phyloP scores from a whole-genome alignment of 805 yeast species.

The Kodamaea fukazawae region DNA sequence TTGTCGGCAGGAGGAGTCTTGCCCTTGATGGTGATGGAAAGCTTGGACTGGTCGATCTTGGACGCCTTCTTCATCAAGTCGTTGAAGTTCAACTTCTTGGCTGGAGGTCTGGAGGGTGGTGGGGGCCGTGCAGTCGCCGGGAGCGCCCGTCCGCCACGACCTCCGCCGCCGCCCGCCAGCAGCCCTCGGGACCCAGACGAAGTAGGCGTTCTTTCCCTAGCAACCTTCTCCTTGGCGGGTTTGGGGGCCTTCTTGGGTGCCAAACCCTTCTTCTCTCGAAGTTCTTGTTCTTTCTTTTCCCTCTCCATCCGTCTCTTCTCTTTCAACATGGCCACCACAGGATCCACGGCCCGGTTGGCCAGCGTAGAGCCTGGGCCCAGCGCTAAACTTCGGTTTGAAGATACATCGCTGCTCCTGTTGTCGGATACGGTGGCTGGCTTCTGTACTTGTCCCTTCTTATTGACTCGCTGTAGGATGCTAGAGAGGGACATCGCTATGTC shows the following conservation, averaged over 20 bases:
- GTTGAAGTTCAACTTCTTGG: constrained; percentile 54
- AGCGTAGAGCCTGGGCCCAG: background rate
- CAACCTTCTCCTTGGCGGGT: constrained; percentile 4
- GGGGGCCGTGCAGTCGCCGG: constrained; percentile 11
- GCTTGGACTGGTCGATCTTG: constrained; percentile 47
- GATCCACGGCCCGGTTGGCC: constrained; percentile 46
- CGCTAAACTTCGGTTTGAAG: background rate
- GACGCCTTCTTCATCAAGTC: constrained; percentile 72
- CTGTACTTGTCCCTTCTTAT: constrained; percentile 27
- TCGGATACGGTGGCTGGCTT: background rate
- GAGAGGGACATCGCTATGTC: constrained; percentile 30
- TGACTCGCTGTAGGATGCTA: constrained; percentile 29
- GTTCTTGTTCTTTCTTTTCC: constrained; percentile 38
- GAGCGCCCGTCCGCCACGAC: no score
- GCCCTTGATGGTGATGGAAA: constrained; percentile 38
- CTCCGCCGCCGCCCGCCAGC: constrained; percentile 9
- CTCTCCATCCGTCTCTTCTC: constrained; percentile 61
- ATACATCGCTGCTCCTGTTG: background rate
- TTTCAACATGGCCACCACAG: constrained; percentile 67
- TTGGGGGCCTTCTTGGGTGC: constrained; percentile 21
- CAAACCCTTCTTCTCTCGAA: constrained; percentile 32
- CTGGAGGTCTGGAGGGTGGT: constrained; percentile 16
- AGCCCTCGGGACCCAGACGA: background rate
- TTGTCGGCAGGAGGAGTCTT: constrained; percentile 18
- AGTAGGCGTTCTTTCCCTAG: constrained; percentile 1